A percentile compares a stretch with the other conserved stretches of the same genome.
Evolutionary conservation across 1,284 basidiomycete genomes (phyloP).

Genomic region (Boletus mariae): DNA sequence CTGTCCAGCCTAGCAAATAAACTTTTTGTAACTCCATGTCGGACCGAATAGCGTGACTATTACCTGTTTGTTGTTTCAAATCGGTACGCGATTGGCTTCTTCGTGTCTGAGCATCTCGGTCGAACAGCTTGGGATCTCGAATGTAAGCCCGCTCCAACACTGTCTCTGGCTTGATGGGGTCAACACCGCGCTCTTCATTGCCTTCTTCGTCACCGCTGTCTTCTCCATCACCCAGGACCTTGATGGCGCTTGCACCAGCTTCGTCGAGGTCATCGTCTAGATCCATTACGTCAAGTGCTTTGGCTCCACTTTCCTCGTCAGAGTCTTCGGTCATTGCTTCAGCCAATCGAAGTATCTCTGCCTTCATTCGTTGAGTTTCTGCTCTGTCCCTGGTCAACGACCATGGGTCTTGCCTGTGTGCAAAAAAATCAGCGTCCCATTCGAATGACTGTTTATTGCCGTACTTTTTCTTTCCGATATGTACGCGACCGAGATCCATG

Average conservation of each 20-base stretch:
- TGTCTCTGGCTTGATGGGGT: constrained; percentile 46
- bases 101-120: constrained; percentile 69
- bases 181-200: constrained; percentile 28
- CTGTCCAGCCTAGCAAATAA: constrained; percentile 51
- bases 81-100: constrained; percentile 62
- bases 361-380: constrained; percentile 74
- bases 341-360: constrained; percentile 72
- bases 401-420: constrained; percentile 42
- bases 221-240: constrained; percentile 59
- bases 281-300: constrained; percentile 34
- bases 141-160: constrained; percentile 77
- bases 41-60: constrained; percentile 9
- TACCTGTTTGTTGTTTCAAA: constrained; percentile 64
- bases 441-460: constrained; percentile 10
- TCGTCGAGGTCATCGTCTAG: constrained; percentile 52
- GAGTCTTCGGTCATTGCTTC: constrained; percentile 67
- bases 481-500: constrained; percentile 60
- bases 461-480: constrained; percentile 69
- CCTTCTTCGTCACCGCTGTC: constrained; percentile 45
- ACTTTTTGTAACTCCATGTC: neutral
- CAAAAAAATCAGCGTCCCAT: constrained; percentile 10
- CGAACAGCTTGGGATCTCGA: constrained; percentile 67
- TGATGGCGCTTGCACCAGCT: constrained; percentile 35
- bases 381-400: constrained; percentile 51
- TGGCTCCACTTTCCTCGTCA: constrained; percentile 46